phyloP scores from a whole-genome alignment of 2,329 filamentous ascomycete species.

The Cladophialophora yegresii region DNA sequence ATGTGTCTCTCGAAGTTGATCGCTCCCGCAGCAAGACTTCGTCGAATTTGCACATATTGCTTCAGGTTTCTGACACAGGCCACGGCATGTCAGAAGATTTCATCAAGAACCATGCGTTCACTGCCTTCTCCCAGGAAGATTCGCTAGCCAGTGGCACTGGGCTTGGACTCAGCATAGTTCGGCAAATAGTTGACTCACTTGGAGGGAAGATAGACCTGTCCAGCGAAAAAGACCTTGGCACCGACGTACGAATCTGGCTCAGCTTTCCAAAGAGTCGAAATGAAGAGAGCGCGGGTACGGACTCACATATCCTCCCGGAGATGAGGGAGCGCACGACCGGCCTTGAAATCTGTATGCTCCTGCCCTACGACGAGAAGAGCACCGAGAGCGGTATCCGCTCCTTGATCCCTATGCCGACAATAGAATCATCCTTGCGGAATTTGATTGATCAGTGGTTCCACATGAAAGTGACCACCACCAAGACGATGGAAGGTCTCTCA shows the following conservation, averaged over 20 bases:
- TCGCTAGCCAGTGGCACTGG: constrained; percentile 53
- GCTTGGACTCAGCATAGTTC: constrained; percentile 66
- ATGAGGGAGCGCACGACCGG: constrained; percentile 21
- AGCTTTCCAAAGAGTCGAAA: constrained; percentile 26
- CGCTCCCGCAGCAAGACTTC: constrained; percentile 40
- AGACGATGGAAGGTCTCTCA: constrained; percentile 23
- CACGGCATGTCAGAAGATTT: constrained; percentile 66
- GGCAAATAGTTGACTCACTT: constrained; percentile 61
- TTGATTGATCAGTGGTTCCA: constrained; percentile 30
- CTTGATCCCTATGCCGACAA: constrained; percentile 26
- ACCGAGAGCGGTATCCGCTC: background rate
- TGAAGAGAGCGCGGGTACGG: background rate
- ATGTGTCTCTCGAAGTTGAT: constrained; percentile 45
- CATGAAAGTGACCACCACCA: constrained; percentile 26
- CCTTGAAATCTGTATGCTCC: constrained; percentile 27
- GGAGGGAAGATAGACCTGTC: constrained; percentile 61
- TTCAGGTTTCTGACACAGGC: constrained; percentile 64
- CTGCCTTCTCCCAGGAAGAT: constrained; percentile 62
- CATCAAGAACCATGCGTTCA: constrained; percentile 61
- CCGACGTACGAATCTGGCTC: constrained; percentile 48
- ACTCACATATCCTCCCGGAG: constrained; percentile 21
- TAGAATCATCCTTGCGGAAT: constrained; percentile 27
- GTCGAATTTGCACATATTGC: constrained; percentile 39
- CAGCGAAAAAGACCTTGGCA: constrained; percentile 57
- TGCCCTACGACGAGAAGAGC: constrained; percentile 13